Percentiles rank a stretch among this genome's conserved stretches.
These are phyloP conservation scores for Talaromyces wortmannii DNA, from an alignment of 495 filamentous ascomycete species.

Conservation along the genomic window DNA sequence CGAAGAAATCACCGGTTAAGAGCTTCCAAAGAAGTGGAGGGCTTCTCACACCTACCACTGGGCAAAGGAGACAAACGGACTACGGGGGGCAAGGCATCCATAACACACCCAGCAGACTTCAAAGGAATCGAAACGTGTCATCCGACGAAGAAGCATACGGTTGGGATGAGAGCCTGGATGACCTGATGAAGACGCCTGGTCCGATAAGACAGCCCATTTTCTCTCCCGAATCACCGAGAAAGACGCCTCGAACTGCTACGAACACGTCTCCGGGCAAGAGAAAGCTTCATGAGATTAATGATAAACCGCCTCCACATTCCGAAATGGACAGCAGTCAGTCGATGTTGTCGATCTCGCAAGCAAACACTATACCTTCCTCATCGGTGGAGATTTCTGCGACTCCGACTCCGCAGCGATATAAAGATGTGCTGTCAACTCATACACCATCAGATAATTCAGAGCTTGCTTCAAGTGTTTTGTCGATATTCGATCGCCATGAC, in stretches of 20 bases:
- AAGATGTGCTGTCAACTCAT: slow-evolving; percentile 20
- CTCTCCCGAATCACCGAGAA: slow-evolving; percentile 35
- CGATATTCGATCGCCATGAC: slow-evolving; percentile 39
- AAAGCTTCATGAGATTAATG: slow-evolving; percentile 30
- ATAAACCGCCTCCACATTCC: slow-evolving; percentile 3
- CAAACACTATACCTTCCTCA: slow-evolving; percentile 12
- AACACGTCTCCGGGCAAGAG: slow-evolving; percentile 48
- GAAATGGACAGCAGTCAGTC: neutral
- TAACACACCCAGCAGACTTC: slow-evolving; percentile 22
- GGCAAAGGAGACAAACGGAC: neutral
- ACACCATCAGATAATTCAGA: slow-evolving; percentile 30
- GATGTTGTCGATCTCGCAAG: slow-evolving; percentile 7
- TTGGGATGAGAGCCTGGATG: slow-evolving; percentile 30
- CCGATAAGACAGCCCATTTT: slow-evolving; percentile 18
- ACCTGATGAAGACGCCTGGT: neutral
- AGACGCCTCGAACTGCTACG: slow-evolving; percentile 34
- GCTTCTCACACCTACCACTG: slow-evolving; percentile 10
- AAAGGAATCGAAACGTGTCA: slow-evolving; percentile 28
- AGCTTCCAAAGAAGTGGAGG: slow-evolving; percentile 10
- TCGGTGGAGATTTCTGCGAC: slow-evolving; percentile 34
- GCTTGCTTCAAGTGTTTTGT: slow-evolving; percentile 43
- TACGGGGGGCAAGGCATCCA: neutral
- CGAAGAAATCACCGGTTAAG: slow-evolving; percentile 8
- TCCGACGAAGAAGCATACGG: slow-evolving; percentile 37
- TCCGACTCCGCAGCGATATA: slow-evolving; percentile 43